Percentiles rank a stretch among this genome's conserved stretches.
phyloP scores from a whole-genome alignment of 192 early-diverging fungal species.

The Umbelopsis vinacea region DNA sequence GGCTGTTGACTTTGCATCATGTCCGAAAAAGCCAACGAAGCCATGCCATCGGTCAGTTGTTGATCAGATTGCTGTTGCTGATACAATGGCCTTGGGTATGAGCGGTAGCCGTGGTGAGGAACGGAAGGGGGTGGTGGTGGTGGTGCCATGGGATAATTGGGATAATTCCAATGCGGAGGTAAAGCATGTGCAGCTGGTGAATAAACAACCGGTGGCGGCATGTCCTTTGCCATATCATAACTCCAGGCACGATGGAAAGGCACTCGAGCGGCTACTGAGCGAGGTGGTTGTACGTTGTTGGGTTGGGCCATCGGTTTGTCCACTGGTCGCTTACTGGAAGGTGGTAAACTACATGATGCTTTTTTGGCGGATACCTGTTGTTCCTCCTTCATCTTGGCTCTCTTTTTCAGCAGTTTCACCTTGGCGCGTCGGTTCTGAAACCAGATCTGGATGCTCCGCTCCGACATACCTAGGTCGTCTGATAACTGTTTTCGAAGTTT shows the following conservation, averaged over 20 bases:
- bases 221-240: constrained; percentile 29
- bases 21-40: constrained; percentile 15
- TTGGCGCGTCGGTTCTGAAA: constrained; percentile 82
- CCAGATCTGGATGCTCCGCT: constrained; percentile 79
- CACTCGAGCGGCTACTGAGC: constrained; percentile 19
- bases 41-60: constrained; percentile 4
- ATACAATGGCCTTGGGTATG: background rate
- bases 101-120: background rate
- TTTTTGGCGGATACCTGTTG: background rate
- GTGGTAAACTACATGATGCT: background rate
- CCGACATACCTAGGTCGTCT: constrained; percentile 67
- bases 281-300: background rate
- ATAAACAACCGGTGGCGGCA: constrained; percentile 18
- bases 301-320: background rate
- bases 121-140: background rate
- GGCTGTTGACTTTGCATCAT: constrained; percentile 19
- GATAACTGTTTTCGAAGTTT: constrained; percentile 65
- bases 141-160: background rate
- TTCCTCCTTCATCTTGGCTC: constrained; percentile 32
- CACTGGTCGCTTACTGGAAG: background rate
- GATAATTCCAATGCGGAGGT: constrained; percentile 12
- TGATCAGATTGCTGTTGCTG: background rate
- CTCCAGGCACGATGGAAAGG: constrained; percentile 42
- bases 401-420: constrained; percentile 60
- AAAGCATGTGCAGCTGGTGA: constrained; percentile 15